Base-by-base conservation (phyloP, 1,284 basidiomycete genomes). In the Mycena citricolor region DNA sequence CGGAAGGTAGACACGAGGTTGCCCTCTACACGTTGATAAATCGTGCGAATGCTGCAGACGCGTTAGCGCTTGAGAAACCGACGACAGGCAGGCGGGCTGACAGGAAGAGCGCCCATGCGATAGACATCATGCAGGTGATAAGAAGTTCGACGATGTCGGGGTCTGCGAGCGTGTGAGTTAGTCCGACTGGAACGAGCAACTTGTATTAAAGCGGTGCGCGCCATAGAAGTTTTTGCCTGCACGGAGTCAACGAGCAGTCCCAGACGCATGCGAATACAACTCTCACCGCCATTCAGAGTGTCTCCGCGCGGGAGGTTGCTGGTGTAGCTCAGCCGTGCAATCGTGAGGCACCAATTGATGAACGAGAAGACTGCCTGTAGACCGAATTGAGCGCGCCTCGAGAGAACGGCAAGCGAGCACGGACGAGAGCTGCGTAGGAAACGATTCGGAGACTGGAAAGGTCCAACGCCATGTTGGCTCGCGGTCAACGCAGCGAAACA, bases 1-100 rank as follows among this genome's bases (percentile, higher is more conserved):
- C 66, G 61, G 61, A 86, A 85, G 13, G 72, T 77, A 30, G 74
- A 75, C 29, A 78, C 57, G 39, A 57, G 52, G 41, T 48, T 46
- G 43, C 79, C 57, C 45, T 88, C 84, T 39, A 74, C 67, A 38
- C 79, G 73, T 47, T 70, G 70, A 50, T 75, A 67, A 48, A 85
- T 82, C 32, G 73, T 71, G 40, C 71, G 68, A 31, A 79, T 70
- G 37, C 83, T 83, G 57, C 55, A 47, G 25, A 30, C 26, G 6
- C 17, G 31, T 14, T 4, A 21, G 19, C 10, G n/a, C 2, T 13
- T 8, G 33, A 23, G 17, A 6, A 2, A 21, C 25, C 11, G 20
- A 21, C 7, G 13, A 16, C 25, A 2, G 34, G 34, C 10, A 8
- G 20, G 1, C 28, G 16, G n/a, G 42, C 50, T n/a, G 29, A 52